Base-by-base conservation (phyloP, 805 yeast species). In the Hanseniaspora thailandica region DNA sequence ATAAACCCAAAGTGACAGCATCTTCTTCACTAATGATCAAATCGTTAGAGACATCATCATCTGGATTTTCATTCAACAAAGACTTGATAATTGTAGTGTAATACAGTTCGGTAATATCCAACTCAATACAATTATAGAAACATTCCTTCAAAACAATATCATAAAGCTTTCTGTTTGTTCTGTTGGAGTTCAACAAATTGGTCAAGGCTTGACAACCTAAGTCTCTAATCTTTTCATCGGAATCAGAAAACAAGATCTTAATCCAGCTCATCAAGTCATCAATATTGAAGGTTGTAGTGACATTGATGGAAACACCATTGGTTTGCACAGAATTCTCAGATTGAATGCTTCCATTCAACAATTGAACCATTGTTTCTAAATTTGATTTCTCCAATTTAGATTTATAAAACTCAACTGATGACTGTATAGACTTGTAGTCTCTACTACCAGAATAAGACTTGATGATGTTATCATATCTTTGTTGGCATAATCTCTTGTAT, bases 371-470 rank as follows among this genome's bases (percentile, higher is more conserved):
- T 39, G 95, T 80, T 56, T 86, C 83, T 47, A 87, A 71, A 0
- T 94, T 78, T 1, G 94, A 74, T 20, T 75, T 69, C 57, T 86
- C 87, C 5, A 87, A 65, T 31, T 81, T 78, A 45, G 81, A 76
- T 58, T 77, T 78, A 61, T 87, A 95, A 38, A 89, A 74, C 62
- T 89, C 97, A 49, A 90, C 71, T 2, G 89, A 77, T 0, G 95
- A 87, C 23, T 78, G 76, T 8, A 86, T 69, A 0, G 86, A 74
- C 7, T 73, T 65, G 59, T 54, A 59, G 52, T 63, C 74, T 53
- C 69, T 66, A n/a, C 63, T 56, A 34, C 58, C 67, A 2, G 61
- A 62, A 19, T 72, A 51, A 70, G 67, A 70, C 40, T 70, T 70
- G 17, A 78, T 72, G 79, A 82, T 82, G 1, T 67, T 59, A 4